These are phyloP conservation scores for Auxenochlorella pyrenoidosa DNA, from an alignment of 139 green algal genomes.

Conservation along the genomic window DNA sequence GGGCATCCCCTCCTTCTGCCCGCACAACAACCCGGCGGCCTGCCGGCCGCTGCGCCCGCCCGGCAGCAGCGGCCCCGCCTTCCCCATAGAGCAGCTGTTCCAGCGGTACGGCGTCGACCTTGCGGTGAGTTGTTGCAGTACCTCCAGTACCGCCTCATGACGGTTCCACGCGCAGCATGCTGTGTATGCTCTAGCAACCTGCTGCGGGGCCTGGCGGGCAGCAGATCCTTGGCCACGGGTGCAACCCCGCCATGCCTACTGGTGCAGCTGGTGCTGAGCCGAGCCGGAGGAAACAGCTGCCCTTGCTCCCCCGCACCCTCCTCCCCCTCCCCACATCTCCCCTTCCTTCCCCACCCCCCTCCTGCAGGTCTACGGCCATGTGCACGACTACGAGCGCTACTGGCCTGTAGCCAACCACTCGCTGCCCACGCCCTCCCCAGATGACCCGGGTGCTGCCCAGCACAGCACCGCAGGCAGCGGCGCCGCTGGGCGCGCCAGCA, in stretches of 20 bases:
- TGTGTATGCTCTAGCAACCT: too few species aligned
- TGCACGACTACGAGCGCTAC: constrained; percentile 36
- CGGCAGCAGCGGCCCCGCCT: neutral
- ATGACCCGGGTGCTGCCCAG: too few species aligned
- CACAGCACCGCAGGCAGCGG: neutral
- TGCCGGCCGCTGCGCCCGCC: constrained; percentile 21
- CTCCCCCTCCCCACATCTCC: neutral
- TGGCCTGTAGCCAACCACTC: constrained; percentile 25
- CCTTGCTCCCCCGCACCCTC: neutral
- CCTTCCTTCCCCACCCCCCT: neutral
- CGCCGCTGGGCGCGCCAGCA: neutral
- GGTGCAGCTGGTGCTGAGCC: too few species aligned
- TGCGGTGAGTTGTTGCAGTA: neutral
- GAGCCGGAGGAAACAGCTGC: too few species aligned
- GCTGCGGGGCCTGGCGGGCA: too few species aligned
- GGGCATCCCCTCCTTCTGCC: constrained; percentile 31
- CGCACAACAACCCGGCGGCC: constrained; percentile 32
- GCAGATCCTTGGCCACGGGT: too few species aligned
- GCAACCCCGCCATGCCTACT: neutral
- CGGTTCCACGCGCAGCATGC: too few species aligned
- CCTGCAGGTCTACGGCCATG: constrained; percentile 38
- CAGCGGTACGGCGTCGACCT: constrained; percentile 17
- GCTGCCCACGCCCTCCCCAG: neutral
- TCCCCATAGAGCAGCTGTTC: constrained; percentile 35
- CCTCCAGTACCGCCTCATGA: too few species aligned